Base-by-base conservation (phyloP, 2,329 filamentous ascomycete species). In the Aspergillus ochraceus region DNA sequence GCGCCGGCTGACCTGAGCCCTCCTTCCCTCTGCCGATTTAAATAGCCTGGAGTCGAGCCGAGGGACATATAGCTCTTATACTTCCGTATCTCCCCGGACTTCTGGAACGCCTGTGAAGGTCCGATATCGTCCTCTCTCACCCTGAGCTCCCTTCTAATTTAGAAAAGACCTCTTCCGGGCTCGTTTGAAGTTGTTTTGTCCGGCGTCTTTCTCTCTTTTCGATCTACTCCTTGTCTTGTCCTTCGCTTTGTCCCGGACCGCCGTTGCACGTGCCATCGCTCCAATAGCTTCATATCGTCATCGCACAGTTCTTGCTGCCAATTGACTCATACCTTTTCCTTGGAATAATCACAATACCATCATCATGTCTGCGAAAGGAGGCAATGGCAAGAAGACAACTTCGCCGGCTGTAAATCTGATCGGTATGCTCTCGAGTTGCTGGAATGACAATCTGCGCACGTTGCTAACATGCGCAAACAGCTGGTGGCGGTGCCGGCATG, bases 401-500 rank as follows among this genome's bases (percentile, higher is more conserved):
- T 92, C 92, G 58, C 90, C 88, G 64, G 93, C 93, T 49, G 93
- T 91, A 52, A 97, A 97, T 78, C 80, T 98, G 71, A 93, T 97
- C 71, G 92, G 92, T 95, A 83, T 70, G 84, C 72, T 50, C 59
- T 55, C 45, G 22, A 22, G 22, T 22, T 22, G 24, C 24, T n/a
- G 20, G 42, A 22, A 19, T 6, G 5, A n/a, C 20, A 30, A 42
- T 47, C 32, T 55, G 49, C 22, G 30, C 30, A 55, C 64, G 47
- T 60, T 65, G 60, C 67, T 71, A 57, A 70, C 52, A 42, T 4
- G 49, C 50, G 52, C 24, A 36, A 53, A 69, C 69, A 96, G 95
- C 95, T 76, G 95, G 95, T 75, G 95, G 95, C 75, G 92, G 92
- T 78, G 95, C 95, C 69, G 95, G 95, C 73, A 97, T 98, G 94